Base-by-base conservation (phyloP, 148 eudicot species). In the Chenopodium formosanum region DNA sequence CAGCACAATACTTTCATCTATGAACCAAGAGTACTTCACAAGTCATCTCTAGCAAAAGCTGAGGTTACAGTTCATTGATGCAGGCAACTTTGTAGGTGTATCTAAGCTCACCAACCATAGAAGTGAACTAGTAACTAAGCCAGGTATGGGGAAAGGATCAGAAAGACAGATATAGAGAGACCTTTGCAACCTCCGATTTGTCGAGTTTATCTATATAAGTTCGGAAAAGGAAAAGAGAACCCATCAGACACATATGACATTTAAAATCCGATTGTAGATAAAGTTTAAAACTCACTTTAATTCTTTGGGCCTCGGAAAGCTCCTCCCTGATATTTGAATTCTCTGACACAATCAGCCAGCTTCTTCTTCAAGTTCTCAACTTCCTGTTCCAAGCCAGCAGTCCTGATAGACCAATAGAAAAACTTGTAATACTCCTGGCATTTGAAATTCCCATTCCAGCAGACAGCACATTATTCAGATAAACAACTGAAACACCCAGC, bases 371-470 rank as follows among this genome's bases (percentile, higher is more conserved):
- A 91, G 84, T 87, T 90, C 87, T 91, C 94, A 75, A 94, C 89
- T 87, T 96, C 98, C 83, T 96, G 95, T 90, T 96, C 99, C 86
- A 96, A 87, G 68, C 90, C 94, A 91, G 97, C 94, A 84, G 94
- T 96, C 97, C 99, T 96, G 86, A 82, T 82, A 84, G 74, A 82
- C 62, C 79, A 82, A 79, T 72, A 79, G 72, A 75, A 77, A 27
- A 67, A 32, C 40, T 77, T 46, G 48, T 81, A 71, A 83, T 40
- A 46, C 75, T 48, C 19, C 82, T 46, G 60, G 53, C 37, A 34
- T 14, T 27, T 50, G n/a, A 77, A 66, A 27, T 32, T 69, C 83
- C 23, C 71, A 78, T 25, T 63, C 53, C 71, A 70, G 78, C 19
- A 71, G 23, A 58, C 7, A 62, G 62, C 46, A 75, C 66, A 77